These are phyloP conservation scores for Cudoniella acicularis DNA, from an alignment of 495 filamentous ascomycete genomes.

Conservation along the genomic window DNA sequence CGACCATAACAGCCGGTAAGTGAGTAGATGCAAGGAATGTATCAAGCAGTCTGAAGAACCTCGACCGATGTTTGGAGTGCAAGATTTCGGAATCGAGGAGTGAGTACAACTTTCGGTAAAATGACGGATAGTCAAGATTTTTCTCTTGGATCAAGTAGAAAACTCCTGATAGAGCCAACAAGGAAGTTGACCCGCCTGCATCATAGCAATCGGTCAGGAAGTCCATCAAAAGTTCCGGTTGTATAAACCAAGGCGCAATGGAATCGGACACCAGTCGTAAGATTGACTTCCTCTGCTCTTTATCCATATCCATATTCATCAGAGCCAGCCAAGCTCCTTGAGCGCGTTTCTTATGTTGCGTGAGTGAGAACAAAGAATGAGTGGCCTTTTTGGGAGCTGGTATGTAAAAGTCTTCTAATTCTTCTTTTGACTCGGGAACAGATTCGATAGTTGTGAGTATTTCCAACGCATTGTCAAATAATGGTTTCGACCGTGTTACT, in stretches of 20 bases:
- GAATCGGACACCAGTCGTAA: slow-evolving; percentile 67
- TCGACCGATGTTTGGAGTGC: slow-evolving; percentile 89
- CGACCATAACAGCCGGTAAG: slow-evolving; percentile 84
- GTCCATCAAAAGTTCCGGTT: slow-evolving; percentile 90
- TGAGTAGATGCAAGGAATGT: slow-evolving; percentile 91
- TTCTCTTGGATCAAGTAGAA: slow-evolving; percentile 91
- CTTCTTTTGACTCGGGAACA: slow-evolving; percentile 56
- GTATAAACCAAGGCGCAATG: slow-evolving; percentile 84
- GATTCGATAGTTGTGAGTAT: slow-evolving; percentile 64
- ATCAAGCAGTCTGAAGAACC: slow-evolving; percentile 89
- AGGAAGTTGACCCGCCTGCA: slow-evolving; percentile 74
- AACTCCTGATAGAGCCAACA: slow-evolving; percentile 86
- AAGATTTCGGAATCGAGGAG: slow-evolving; percentile 79
- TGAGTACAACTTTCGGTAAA: slow-evolving; percentile 92
- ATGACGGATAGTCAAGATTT: slow-evolving; percentile 93
- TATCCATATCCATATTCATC: slow-evolving; percentile 60
- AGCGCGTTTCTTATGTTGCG: slow-evolving; percentile 65
- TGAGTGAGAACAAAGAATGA: slow-evolving; percentile 47
- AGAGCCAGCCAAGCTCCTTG: slow-evolving; percentile 84
- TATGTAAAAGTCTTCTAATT: slow-evolving; percentile 64
- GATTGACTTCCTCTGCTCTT: slow-evolving; percentile 74
- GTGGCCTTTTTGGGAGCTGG: slow-evolving; percentile 47
- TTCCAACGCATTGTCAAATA: slow-evolving; percentile 54
- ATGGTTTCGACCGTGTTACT: slow-evolving; percentile 34
- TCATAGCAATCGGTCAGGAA: slow-evolving; percentile 93